A percentile compares a stretch with the other conserved stretches of the same genome.
phyloP scores from a whole-genome alignment of 257 asterid genomes.

The Prunella vulgaris region DNA sequence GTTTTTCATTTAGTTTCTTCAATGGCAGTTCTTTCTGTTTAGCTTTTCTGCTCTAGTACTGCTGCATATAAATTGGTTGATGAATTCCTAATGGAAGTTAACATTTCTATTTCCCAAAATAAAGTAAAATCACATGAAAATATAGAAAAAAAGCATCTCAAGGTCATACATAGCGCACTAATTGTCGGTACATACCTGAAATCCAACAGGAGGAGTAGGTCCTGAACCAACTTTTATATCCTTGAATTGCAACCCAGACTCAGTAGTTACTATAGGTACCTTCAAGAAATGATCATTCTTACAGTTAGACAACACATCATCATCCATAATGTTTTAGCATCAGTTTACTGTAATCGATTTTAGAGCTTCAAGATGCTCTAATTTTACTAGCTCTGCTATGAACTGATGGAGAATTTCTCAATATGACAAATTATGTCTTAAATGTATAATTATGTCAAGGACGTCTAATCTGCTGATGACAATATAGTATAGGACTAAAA shows the following conservation, averaged over 20 bases:
- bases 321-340: no score
- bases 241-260: constrained; percentile 92
- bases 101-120: background rate
- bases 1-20: background rate
- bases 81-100: background rate
- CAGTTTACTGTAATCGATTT: no score
- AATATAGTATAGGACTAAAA: background rate
- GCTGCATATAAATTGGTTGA: no score
- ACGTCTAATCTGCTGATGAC: no score
- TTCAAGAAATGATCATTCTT: constrained; percentile 24
- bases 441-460: background rate
- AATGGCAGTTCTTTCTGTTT: background rate
- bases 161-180: background rate
- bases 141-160: background rate
- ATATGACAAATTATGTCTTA: background rate
- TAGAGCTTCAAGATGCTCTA: background rate
- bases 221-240: constrained; percentile 86
- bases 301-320: constrained; percentile 15
- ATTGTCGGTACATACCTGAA: constrained; percentile 52
- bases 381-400: background rate
- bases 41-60: background rate
- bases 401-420: background rate
- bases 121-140: background rate
- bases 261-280: constrained; percentile 86
- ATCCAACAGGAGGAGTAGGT: constrained; percentile 95